A percentile compares a stretch with the other conserved stretches of the same genome.
Conservation (phyloP, 805 yeast species). For the Suhomyces kilbournensis region DNA sequence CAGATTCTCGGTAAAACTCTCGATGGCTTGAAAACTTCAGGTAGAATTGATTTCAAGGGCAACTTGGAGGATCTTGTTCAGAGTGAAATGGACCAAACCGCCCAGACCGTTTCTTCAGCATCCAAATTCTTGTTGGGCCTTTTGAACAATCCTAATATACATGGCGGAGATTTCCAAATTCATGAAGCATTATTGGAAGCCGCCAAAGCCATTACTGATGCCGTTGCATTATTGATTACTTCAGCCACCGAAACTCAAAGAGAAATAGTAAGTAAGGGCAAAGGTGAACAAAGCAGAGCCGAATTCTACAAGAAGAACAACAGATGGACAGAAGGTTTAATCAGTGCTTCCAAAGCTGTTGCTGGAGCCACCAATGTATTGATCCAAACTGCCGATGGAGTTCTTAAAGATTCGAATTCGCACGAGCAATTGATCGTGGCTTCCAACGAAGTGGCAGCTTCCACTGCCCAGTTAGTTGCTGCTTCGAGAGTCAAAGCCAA, state of each 20-base stretch:
- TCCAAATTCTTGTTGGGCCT: slow-evolving; percentile 55
- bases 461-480: slow-evolving; percentile 89
- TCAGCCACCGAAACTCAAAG: slow-evolving; percentile 79
- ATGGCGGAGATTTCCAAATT: slow-evolving; percentile 60
- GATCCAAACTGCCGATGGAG: slow-evolving; percentile 85
- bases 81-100: slow-evolving; percentile 69
- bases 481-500: slow-evolving; percentile 86
- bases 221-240: slow-evolving; percentile 65
- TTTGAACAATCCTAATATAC: slow-evolving; percentile 49
- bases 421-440: slow-evolving; percentile 87
- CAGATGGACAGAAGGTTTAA: slow-evolving; percentile 91
- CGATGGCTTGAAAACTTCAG: slow-evolving; percentile 47
- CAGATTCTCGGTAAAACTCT: slow-evolving; percentile 55
- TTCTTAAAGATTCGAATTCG: slow-evolving; percentile 56
- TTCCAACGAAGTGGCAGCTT: slow-evolving; percentile 86
- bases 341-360: slow-evolving; percentile 84
- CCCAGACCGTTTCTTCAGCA: slow-evolving; percentile 65
- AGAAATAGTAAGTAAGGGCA: slow-evolving; percentile 73
- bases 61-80: slow-evolving; percentile 73
- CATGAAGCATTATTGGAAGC: slow-evolving; percentile 75
- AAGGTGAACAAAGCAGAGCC: slow-evolving; percentile 61
- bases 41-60: slow-evolving; percentile 32
- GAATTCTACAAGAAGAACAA: slow-evolving; percentile 83
- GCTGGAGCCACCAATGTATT: slow-evolving; percentile 80
- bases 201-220: slow-evolving; percentile 76